phyloP scores from a whole-genome alignment of 192 early-diverging fungal species.

The Coemansia aciculifera region DNA sequence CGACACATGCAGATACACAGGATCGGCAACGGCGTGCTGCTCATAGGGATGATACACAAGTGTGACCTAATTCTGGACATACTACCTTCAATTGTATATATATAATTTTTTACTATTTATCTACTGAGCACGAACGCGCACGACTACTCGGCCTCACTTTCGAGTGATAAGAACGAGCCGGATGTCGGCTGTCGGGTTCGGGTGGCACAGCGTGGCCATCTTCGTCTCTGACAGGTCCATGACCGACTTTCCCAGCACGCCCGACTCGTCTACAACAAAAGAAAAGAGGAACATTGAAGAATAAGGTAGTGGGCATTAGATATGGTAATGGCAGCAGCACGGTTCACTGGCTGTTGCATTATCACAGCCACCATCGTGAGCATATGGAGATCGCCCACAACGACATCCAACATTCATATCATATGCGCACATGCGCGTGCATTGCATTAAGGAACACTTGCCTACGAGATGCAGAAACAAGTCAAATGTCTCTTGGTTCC shows the following conservation, averaged over 20 bases:
- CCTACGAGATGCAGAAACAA: conserved; percentile 39
- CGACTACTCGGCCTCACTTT: conserved; percentile 21
- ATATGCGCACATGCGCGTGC: background rate
- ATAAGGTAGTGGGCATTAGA: background rate
- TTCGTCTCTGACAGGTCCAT: conserved; percentile 37
- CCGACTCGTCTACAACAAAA: conserved; percentile 35
- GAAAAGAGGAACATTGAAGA: background rate
- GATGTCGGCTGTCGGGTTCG: conserved; percentile 34
- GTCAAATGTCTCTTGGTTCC: conserved; percentile 46
- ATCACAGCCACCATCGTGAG: background rate
- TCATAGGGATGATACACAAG: background rate
- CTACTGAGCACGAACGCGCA: background rate
- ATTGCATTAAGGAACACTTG: conserved; percentile 14
- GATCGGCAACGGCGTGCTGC: background rate
- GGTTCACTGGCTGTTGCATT: background rate
- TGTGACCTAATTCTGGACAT: background rate
- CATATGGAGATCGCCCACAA: background rate
- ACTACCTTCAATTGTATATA: background rate
- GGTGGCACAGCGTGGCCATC: conserved; percentile 40
- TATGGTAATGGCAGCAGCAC: background rate
- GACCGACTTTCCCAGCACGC: conserved; percentile 45
- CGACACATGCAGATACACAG: background rate
- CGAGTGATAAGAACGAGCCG: conserved; percentile 45
- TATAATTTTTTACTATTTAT: background rate
- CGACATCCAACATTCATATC: background rate